Evolutionary conservation across 371 early-diverging fungal species (phyloP).

Genomic region (Apophysomyces trapeziformis): DNA sequence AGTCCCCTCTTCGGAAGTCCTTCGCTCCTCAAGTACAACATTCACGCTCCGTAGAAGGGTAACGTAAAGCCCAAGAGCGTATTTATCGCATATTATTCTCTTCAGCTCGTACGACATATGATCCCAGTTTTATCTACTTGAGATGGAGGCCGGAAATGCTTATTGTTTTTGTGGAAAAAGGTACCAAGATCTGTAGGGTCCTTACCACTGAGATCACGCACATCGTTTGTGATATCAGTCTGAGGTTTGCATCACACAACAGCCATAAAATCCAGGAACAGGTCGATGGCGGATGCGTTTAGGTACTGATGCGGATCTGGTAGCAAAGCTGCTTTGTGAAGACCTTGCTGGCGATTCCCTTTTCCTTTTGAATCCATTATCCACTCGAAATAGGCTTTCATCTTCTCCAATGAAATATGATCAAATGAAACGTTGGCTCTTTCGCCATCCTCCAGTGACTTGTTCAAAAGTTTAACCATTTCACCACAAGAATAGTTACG

Average conservation of each 20-base stretch:
- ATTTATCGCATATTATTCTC: neutral
- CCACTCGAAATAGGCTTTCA: slow-evolving; percentile 16
- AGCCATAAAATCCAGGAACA: slow-evolving; percentile 17
- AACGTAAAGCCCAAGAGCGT: no score
- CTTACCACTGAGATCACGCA: slow-evolving; percentile 18
- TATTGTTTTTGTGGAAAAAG: slow-evolving; percentile 19
- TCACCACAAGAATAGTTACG: slow-evolving; percentile 13
- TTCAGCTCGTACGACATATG: neutral
- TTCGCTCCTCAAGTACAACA: no score
- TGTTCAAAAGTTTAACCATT: slow-evolving; percentile 9
- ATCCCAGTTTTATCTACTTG: neutral
- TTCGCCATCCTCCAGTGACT: slow-evolving; percentile 13
- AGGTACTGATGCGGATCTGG: slow-evolving; percentile 15
- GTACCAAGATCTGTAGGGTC: slow-evolving; percentile 18
- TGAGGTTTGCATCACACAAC: neutral
- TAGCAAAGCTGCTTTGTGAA: slow-evolving; percentile 3
- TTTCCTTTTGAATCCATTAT: neutral
- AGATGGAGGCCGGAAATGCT: slow-evolving; percentile 9
- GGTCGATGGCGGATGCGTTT: slow-evolving; percentile 4
- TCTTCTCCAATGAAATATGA: slow-evolving; percentile 4
- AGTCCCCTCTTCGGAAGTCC: no score
- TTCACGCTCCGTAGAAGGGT: no score
- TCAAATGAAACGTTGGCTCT: slow-evolving; percentile 10
- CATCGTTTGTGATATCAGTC: slow-evolving; percentile 16
- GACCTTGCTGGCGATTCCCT: neutral